Percentiles rank a stretch among this genome's conserved stretches.
Conservation (phyloP, 2,329 filamentous ascomycete species). For the Blastomyces percursus region DNA sequence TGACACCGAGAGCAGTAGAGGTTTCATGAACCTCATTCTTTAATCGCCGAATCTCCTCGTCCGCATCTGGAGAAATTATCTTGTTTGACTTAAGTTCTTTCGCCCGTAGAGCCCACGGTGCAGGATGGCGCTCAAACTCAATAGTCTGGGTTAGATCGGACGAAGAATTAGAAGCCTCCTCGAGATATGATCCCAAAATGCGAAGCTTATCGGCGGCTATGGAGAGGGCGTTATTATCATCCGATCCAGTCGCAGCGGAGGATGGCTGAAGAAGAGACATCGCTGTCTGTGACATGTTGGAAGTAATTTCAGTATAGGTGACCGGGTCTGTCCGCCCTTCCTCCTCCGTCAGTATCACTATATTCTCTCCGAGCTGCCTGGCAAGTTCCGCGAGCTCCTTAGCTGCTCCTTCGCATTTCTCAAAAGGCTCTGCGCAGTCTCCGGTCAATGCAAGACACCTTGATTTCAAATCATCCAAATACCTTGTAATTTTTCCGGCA, state of each 20-base stretch:
- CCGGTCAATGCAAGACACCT: slow-evolving; percentile 62
- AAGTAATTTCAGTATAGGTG: slow-evolving; percentile 55
- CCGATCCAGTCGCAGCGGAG: slow-evolving; percentile 15
- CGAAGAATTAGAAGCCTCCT: slow-evolving; percentile 60
- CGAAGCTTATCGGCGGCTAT: slow-evolving; percentile 58
- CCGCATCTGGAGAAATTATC: slow-evolving; percentile 66
- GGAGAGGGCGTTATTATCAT: slow-evolving; percentile 51
- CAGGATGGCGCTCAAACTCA: slow-evolving; percentile 64
- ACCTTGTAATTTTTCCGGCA: slow-evolving; percentile 63
- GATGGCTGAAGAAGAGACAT: slow-evolving; percentile 19
- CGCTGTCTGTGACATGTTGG: slow-evolving; percentile 39
- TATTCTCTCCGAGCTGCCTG: slow-evolving; percentile 53
- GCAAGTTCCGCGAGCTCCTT: slow-evolving; percentile 56
- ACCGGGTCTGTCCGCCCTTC: slow-evolving; percentile 59
- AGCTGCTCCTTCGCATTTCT: slow-evolving; percentile 55
- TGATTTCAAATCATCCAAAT: slow-evolving; percentile 64
- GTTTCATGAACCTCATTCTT: slow-evolving; percentile 72
- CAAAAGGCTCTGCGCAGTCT: slow-evolving; percentile 58
- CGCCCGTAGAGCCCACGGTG: slow-evolving; percentile 76
- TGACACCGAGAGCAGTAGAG: slow-evolving; percentile 57
- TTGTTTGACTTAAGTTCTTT: slow-evolving; percentile 75
- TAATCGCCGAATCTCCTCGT: slow-evolving; percentile 71
- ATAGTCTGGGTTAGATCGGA: slow-evolving; percentile 60
- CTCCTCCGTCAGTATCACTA: slow-evolving; percentile 58
- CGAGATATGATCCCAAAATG: slow-evolving; percentile 51